phyloP scores from a whole-genome alignment of 495 filamentous ascomycete genomes.

The Chaetomium cochliodes region DNA sequence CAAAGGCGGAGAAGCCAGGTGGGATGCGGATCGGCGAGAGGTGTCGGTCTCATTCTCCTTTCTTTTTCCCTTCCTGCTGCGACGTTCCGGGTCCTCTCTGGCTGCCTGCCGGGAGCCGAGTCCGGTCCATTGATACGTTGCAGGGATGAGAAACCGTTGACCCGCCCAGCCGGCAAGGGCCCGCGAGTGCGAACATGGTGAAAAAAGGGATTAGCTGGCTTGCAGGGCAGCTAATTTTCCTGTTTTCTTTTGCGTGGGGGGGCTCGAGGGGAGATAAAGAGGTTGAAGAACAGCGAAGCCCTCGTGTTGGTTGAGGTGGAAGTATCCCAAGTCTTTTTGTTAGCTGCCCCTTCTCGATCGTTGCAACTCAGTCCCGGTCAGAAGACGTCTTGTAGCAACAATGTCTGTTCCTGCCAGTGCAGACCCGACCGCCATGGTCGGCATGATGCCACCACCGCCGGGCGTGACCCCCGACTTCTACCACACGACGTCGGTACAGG shows the following conservation, averaged over 20 bases:
- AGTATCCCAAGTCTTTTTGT: neutral
- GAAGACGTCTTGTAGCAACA: neutral
- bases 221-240: too few species aligned
- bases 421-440: slow-evolving; percentile 1
- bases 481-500: neutral
- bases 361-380: neutral
- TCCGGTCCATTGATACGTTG: neutral
- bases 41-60: neutral
- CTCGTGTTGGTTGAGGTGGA: neutral
- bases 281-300: neutral
- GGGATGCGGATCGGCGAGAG: neutral
- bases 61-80: neutral
- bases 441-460: neutral
- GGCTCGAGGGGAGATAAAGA: neutral
- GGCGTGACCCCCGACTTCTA: slow-evolving; percentile 8
- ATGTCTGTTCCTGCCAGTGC: neutral
- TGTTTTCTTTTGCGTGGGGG: neutral
- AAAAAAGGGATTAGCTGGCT: too few species aligned
- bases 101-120: neutral
- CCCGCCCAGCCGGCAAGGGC: neutral
- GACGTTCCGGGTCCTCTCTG: neutral
- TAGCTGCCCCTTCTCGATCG: neutral
- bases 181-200: too few species aligned
- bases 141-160: slow-evolving; percentile 6
- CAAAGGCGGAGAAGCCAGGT: neutral